These are phyloP conservation scores for Rhizophagus clarus DNA, from an alignment of 192 early-diverging fungal genomes.

Conservation along the genomic window DNA sequence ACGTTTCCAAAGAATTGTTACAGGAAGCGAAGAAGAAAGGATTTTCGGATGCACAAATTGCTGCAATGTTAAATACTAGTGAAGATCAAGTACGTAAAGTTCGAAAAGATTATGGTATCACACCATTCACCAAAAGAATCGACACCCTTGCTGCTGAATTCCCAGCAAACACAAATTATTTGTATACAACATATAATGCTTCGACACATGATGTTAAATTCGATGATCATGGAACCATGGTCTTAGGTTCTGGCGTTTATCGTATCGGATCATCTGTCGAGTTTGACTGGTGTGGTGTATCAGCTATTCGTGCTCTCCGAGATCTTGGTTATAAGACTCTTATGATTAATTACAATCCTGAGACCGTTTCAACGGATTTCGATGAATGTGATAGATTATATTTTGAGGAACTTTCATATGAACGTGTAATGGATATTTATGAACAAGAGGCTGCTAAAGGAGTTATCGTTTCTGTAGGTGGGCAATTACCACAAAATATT, in stretches of 20 bases:
- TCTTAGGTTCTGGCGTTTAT: conserved; percentile 96
- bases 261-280: conserved; percentile 98
- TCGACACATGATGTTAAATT: conserved; percentile 89
- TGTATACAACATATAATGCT: conserved; percentile 98
- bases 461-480: conserved; percentile 94
- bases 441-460: conserved; percentile 85
- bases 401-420: conserved; percentile 94
- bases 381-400: conserved; percentile 98
- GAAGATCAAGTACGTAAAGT: conserved; percentile 89
- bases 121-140: conserved; percentile 97
- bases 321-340: conserved; percentile 87
- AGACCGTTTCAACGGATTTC: conserved; percentile 99
- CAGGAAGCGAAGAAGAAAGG: conserved; percentile 90
- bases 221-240: conserved; percentile 95
- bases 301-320: conserved; percentile 92
- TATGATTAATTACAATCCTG: conserved; percentile 99
- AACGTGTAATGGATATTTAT: conserved; percentile 97
- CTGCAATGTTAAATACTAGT: conserved; percentile 62
- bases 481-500: conserved; percentile 98
- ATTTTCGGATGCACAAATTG: conserved; percentile 94
- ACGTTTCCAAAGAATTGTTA: conserved; percentile 61
- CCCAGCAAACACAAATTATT: conserved; percentile 96
- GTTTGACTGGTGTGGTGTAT: conserved; percentile 99
- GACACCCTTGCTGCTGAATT: conserved; percentile 99
- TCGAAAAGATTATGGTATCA: conserved; percentile 77